Evolutionary conservation across 768 basidiomycete genomes (phyloP).

Genomic region (Obba rivulosa): DNA sequence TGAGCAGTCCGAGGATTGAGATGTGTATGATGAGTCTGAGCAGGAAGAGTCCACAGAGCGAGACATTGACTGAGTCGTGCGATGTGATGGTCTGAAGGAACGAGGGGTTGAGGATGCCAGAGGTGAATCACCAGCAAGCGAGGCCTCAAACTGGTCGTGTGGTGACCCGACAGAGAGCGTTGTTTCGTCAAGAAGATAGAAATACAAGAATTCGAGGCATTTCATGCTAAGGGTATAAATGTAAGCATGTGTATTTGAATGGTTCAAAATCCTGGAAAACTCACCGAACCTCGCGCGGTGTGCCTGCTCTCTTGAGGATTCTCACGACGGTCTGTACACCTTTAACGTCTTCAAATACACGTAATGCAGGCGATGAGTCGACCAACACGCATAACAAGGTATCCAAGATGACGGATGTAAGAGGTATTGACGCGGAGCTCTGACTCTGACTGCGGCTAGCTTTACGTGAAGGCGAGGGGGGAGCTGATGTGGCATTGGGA

Average conservation of each 20-base stretch:
- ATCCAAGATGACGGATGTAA: constrained; percentile 69
- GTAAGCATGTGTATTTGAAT: not conserved
- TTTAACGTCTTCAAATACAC: constrained; percentile 69
- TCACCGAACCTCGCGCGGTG: constrained; percentile 84
- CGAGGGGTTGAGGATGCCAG: constrained; percentile 8
- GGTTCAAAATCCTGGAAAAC: constrained; percentile 15
- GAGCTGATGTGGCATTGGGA: constrained; percentile 12
- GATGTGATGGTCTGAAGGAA: constrained; percentile 1
- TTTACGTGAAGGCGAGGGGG: constrained; percentile 22
- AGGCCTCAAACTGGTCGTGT: not conserved
- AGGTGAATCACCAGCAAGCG: constrained; percentile 14
- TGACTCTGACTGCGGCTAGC: not conserved
- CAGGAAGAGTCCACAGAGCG: constrained; percentile 1
- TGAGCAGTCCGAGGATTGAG: constrained; percentile 12
- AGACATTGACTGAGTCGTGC: constrained; percentile 1
- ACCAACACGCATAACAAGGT: constrained; percentile 86
- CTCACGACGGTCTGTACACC: constrained; percentile 85
- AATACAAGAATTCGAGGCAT: constrained; percentile 92
- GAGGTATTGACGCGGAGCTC: constrained; percentile 4
- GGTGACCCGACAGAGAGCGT: constrained; percentile 10
- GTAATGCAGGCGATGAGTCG: constrained; percentile 69
- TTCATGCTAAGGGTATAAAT: constrained; percentile 64
- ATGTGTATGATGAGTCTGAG: constrained; percentile 7
- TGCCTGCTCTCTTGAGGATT: constrained; percentile 79
- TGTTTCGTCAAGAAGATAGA: constrained; percentile 87